Percentiles rank a stretch among this genome's conserved stretches.
phyloP scores from a whole-genome alignment of 2,329 filamentous ascomycete genomes.

The Colletotrichum sp. region DNA sequence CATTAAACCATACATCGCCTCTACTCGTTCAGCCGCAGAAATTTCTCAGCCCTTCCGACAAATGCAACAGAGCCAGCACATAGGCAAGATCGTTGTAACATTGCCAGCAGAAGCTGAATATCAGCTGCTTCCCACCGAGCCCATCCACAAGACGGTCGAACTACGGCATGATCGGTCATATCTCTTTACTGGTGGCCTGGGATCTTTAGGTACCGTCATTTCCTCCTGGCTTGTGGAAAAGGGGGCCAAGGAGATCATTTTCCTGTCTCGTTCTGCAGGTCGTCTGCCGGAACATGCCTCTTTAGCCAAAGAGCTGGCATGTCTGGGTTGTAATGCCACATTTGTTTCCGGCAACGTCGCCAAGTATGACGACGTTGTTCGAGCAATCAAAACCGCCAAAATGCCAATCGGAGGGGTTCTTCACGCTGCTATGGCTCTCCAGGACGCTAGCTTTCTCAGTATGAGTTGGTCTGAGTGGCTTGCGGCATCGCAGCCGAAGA shows the following conservation, averaged over 20 bases:
- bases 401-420: conserved; percentile 43
- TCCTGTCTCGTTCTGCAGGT: conserved; percentile 28
- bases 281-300: neutral
- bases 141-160: neutral
- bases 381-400: conserved; percentile 22
- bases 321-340: conserved; percentile 27
- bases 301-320: conserved; percentile 27
- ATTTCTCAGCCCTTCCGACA: conserved; percentile 45
- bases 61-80: conserved; percentile 49
- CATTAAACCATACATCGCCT: neutral
- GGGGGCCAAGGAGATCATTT: conserved; percentile 30
- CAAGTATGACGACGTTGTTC: conserved; percentile 29
- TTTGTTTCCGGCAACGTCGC: conserved; percentile 38
- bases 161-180: conserved; percentile 25
- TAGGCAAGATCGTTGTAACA: conserved; percentile 47
- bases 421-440: conserved; percentile 42
- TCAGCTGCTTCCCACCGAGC: neutral
- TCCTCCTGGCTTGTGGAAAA: conserved; percentile 32
- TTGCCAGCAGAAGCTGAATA: conserved; percentile 8
- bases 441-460: conserved; percentile 27
- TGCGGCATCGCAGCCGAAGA: conserved; percentile 40
- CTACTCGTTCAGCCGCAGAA: conserved; percentile 26
- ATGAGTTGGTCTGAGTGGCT: conserved; percentile 43
- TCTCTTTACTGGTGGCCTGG: conserved; percentile 34
- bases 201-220: conserved; percentile 32